Conservation (phyloP, 441 rosid species). For the Viola pubescens region DNA sequence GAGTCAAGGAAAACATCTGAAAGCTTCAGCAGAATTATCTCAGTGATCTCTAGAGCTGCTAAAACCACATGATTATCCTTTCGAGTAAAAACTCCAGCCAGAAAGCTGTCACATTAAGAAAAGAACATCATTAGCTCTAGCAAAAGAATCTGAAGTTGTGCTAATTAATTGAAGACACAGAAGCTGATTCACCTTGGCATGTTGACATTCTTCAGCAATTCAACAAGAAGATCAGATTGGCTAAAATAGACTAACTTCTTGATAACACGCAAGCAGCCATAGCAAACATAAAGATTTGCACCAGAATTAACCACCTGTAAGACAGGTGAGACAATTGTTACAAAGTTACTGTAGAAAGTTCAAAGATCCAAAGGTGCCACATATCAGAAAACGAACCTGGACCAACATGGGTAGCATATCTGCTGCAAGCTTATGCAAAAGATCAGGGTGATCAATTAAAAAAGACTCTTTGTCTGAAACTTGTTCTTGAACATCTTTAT, state of each 20-base stretch:
- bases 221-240: slow-evolving; percentile 59
- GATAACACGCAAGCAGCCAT: slow-evolving; percentile 74
- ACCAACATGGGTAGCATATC: slow-evolving; percentile 68
- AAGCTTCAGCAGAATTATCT: slow-evolving; percentile 65
- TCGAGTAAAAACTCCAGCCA: slow-evolving; percentile 83
- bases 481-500: slow-evolving; percentile 38
- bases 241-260: slow-evolving; percentile 58
- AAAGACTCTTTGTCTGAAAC: slow-evolving; percentile 55
- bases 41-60: slow-evolving; percentile 66
- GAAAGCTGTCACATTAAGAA: slow-evolving; percentile 50
- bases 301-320: slow-evolving; percentile 88
- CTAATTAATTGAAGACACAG: slow-evolving; percentile 10
- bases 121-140: slow-evolving; percentile 13
- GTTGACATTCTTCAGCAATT: slow-evolving; percentile 58
- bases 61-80: slow-evolving; percentile 79
- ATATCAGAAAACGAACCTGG: slow-evolving; percentile 48
- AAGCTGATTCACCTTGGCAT: slow-evolving; percentile 61
- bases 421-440: slow-evolving; percentile 53
- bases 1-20: slow-evolving; percentile 53
- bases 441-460: slow-evolving; percentile 54
- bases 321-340: slow-evolving; percentile 12
- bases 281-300: slow-evolving; percentile 64
- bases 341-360: slow-evolving; percentile 15
- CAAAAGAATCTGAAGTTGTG: slow-evolving; percentile 4
- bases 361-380: slow-evolving; percentile 6